phyloP scores from a whole-genome alignment of 1,284 basidiomycete genomes.

The Trametes pubescens region DNA sequence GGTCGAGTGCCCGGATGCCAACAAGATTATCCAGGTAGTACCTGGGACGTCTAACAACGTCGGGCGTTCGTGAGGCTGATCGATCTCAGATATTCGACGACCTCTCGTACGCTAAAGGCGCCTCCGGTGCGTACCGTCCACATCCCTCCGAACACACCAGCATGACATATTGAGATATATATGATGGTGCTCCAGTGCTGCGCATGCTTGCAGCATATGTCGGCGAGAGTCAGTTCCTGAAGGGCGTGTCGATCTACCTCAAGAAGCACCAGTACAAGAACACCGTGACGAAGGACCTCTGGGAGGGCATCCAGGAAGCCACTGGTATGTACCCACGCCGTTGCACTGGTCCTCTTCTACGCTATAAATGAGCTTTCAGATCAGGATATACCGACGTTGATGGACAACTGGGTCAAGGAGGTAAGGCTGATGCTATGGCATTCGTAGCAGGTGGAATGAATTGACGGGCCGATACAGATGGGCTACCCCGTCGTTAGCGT shows the following conservation, averaged over 20 bases:
- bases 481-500: slow-evolving; percentile 92
- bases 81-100: slow-evolving; percentile 79
- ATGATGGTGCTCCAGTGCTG: slow-evolving; percentile 62
- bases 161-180: not conserved
- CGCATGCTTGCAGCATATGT: slow-evolving; percentile 92
- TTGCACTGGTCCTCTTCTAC: not conserved
- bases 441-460: not conserved
- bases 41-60: no score
- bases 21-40: slow-evolving; percentile 80
- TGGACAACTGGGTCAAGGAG: slow-evolving; percentile 94
- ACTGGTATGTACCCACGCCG: slow-evolving; percentile 52
- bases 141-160: not conserved
- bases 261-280: slow-evolving; percentile 88
- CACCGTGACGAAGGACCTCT: slow-evolving; percentile 87
- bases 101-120: slow-evolving; percentile 88
- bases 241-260: slow-evolving; percentile 90
- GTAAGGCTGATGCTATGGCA: slow-evolving; percentile 43
- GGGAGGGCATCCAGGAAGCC: slow-evolving; percentile 86
- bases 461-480: slow-evolving; percentile 46
- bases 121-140: slow-evolving; percentile 60
- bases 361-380: slow-evolving; percentile 46
- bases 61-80: not conserved
- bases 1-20: slow-evolving; percentile 88
- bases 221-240: slow-evolving; percentile 87
- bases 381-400: slow-evolving; percentile 80